Conservation (phyloP, 495 filamentous ascomycete genomes). For the Hypoxylon intermedium region DNA sequence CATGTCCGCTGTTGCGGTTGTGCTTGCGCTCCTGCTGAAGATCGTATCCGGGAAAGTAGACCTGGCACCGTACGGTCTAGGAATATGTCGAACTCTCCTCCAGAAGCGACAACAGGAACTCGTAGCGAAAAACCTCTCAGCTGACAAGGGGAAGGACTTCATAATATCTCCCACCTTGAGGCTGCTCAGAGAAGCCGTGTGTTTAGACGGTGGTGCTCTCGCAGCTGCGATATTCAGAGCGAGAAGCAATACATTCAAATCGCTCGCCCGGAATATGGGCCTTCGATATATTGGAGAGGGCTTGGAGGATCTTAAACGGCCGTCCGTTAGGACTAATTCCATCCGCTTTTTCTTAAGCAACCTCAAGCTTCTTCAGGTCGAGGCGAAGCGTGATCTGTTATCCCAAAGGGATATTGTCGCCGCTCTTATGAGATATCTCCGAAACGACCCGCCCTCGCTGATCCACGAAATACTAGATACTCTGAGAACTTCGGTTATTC, state of each 20-base stretch:
- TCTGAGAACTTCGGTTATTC: conserved; percentile 69
- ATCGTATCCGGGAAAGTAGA: conserved; percentile 73
- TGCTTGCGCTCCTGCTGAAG: conserved; percentile 77
- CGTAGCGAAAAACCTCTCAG: conserved; percentile 72
- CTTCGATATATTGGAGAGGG: conserved; percentile 60
- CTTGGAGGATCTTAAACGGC: conserved; percentile 62
- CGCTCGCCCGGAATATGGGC: conserved; percentile 67
- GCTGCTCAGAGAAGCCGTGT: conserved; percentile 77
- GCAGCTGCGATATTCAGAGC: conserved; percentile 73
- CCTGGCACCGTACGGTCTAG: conserved; percentile 71
- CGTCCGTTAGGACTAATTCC: conserved; percentile 78
- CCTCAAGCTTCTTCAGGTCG: conserved; percentile 71
- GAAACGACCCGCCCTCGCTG: conserved; percentile 74
- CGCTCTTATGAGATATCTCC: conserved; percentile 71
- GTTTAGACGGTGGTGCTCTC: conserved; percentile 80
- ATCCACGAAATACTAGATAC: conserved; percentile 70
- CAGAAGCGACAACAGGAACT: conserved; percentile 75
- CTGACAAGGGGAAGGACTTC: conserved; percentile 78
- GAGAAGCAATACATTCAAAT: conserved; percentile 75
- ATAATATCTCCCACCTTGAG: conserved; percentile 83
- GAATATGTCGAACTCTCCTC: conserved; percentile 75
- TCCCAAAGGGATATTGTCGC: conserved; percentile 73
- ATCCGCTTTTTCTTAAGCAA: conserved; percentile 76
- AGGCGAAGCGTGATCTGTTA: conserved; percentile 77
- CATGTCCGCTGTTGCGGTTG: conserved; percentile 74